These are phyloP conservation scores for Dactylonectria estremocensis DNA, from an alignment of 2,329 filamentous ascomycete species.

Conservation along the genomic window DNA sequence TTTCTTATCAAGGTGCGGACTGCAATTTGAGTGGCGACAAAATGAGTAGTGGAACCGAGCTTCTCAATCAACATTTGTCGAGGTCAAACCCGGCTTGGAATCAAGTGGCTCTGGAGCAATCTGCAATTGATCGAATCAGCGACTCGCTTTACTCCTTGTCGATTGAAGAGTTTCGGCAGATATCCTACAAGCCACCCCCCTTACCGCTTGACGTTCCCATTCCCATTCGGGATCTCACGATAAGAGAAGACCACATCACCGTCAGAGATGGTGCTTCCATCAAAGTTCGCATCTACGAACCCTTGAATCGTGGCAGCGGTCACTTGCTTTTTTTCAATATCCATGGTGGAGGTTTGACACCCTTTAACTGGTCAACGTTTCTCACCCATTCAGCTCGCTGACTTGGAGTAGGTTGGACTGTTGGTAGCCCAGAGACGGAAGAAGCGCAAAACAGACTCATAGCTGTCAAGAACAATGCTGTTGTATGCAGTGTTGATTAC, in stretches of 20 bases:
- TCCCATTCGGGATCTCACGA: neutral
- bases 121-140: no score
- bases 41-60: no score
- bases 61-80: no score
- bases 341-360: conserved; percentile 16
- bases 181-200: conserved; percentile 9
- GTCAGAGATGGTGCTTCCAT: conserved; percentile 5
- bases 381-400: neutral
- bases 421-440: conserved; percentile 22
- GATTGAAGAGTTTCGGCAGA: conserved; percentile 19
- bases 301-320: neutral
- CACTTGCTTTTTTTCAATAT: conserved; percentile 26
- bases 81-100: no score
- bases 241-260: neutral
- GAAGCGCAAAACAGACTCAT: conserved; percentile 21
- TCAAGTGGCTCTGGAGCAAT: no score
- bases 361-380: neutral
- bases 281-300: conserved; percentile 15
- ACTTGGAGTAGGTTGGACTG: conserved; percentile 16
- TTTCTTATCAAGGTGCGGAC: no score
- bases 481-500: conserved; percentile 27
- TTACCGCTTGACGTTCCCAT: conserved; percentile 6
- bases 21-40: no score
- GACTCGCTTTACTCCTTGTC: conserved; percentile 10
- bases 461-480: neutral